Conservation (phyloP, 2,329 filamentous ascomycete species). For the Diaporthe capsici region DNA sequence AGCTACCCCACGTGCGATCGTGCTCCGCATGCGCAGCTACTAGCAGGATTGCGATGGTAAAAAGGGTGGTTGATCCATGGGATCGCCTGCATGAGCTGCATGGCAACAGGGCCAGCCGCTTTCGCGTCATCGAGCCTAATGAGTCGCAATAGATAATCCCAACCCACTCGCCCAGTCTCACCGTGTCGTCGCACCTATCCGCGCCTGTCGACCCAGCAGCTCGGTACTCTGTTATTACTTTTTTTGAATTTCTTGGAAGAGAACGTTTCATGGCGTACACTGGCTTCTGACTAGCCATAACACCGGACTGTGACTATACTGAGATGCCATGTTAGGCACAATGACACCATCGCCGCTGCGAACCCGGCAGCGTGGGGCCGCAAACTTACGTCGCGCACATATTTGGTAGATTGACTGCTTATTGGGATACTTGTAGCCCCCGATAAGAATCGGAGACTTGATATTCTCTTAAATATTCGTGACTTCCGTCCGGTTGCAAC, state of each 20-base stretch:
- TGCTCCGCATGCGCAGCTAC: conserved; percentile 9
- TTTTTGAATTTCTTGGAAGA: background rate
- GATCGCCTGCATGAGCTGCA: conserved; percentile 25
- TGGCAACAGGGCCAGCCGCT: conserved; percentile 13
- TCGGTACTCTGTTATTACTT: background rate
- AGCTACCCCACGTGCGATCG: conserved; percentile 17
- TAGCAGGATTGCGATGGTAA: background rate
- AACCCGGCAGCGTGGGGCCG: conserved; percentile 24
- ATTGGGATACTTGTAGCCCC: background rate
- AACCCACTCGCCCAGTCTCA: background rate
- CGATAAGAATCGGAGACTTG: background rate
- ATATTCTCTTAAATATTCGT: background rate
- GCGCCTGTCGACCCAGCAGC: background rate
- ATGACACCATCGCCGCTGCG: conserved; percentile 22
- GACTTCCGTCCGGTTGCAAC: background rate
- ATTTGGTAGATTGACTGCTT: background rate
- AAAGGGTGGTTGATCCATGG: conserved; percentile 11
- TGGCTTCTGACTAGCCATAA: background rate
- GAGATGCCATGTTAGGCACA: conserved; percentile 6
- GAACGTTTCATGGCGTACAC: too few species aligned
- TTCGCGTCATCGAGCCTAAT: conserved; percentile 40
- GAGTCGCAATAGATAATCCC: conserved; percentile 27
- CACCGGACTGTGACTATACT: background rate
- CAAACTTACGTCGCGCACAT: conserved; percentile 22
- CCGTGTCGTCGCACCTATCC: background rate